Evolutionary conservation across 73 alveolate genomes (phyloP).

Genomic region (Halteria grandinella): DNA sequence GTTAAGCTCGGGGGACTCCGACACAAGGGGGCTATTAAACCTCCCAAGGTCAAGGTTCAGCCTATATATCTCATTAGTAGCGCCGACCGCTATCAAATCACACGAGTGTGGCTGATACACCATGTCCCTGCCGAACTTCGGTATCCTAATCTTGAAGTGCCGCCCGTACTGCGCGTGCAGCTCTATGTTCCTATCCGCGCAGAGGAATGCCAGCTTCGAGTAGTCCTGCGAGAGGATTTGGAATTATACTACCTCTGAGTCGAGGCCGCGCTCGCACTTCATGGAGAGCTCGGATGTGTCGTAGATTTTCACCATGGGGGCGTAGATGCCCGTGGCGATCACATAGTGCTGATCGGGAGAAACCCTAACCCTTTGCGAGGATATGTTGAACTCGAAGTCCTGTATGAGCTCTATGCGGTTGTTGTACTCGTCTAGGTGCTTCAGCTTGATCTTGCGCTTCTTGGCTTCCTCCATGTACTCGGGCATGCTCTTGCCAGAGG

Average conservation of each 20-base stretch:
- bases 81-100: constrained; percentile 93
- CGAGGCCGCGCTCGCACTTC: constrained; percentile 96
- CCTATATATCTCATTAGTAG: constrained; percentile 92
- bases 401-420: constrained; percentile 79
- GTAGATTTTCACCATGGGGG: constrained; percentile 93
- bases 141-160: constrained; percentile 90
- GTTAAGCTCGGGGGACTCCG: constrained; percentile 77
- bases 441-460: constrained; percentile 66
- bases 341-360: constrained; percentile 85
- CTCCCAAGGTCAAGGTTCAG: constrained; percentile 87
- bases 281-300: constrained; percentile 91
- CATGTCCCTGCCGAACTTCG: constrained; percentile 95
- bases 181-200: constrained; percentile 95
- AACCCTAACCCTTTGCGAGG: constrained; percentile 76
- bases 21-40: constrained; percentile 82
- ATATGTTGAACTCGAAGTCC: constrained; percentile 86
- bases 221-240: constrained; percentile 91
- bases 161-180: constrained; percentile 97
- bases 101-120: constrained; percentile 86
- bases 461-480: constrained; percentile 78
- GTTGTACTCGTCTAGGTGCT: constrained; percentile 70
- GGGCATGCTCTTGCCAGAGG: constrained; percentile 82
- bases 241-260: constrained; percentile 90
- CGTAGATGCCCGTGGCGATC: constrained; percentile 94
- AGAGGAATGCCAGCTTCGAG: constrained; percentile 90